Evolutionary conservation across 306 rosid species (phyloP), one percentile per base, ranked within the genome.

Genomic region (Fragaria vesca): DNA sequence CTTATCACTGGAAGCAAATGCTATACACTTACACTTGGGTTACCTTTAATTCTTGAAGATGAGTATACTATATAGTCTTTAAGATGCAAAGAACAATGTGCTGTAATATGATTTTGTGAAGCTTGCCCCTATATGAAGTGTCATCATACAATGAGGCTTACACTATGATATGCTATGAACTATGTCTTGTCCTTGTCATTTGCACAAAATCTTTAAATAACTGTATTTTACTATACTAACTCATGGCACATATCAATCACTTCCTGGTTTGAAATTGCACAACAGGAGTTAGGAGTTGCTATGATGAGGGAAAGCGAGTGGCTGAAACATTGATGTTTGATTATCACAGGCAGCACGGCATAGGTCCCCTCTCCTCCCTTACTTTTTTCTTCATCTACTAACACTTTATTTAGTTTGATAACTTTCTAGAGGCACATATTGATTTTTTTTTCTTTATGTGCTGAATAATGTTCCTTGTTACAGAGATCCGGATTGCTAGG

Each of bases 301-400:
- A 95, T 63, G 99, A 95, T 16, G 97, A 96, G 85, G 98, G 99
- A 74, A 96, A 96, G 81, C 98, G 98, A 78, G 99, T 96, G 76
- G 98, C 98, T 32, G 98, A 96, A 86, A 93, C 98, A 34, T 84
- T 96, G 89, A 93, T 96, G 98, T 96, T 93, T 83, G 99, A 96
- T 82, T 96, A 93, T 84, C 99, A 96, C 50, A 93, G 98, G 89
- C 99, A 95, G 85, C 99, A 95, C 74, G 99, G 97, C 66, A 66
- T 95, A 51, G 97, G 99, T 95, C 6, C 40, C 42, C 72, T 24
- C 21, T 26, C 54, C 40, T 16, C 11, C 5, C 52, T 12, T 10
- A 21, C 42, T 74, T 55, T 34, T 3, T 51, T 28, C 66, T 1
- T 63, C 26, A 28, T 34, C 42, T 50, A 9, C 47, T 55, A 8